Conservation (phyloP, 2,329 filamentous ascomycete genomes). For the Colletotrichum neosansevieriae region DNA sequence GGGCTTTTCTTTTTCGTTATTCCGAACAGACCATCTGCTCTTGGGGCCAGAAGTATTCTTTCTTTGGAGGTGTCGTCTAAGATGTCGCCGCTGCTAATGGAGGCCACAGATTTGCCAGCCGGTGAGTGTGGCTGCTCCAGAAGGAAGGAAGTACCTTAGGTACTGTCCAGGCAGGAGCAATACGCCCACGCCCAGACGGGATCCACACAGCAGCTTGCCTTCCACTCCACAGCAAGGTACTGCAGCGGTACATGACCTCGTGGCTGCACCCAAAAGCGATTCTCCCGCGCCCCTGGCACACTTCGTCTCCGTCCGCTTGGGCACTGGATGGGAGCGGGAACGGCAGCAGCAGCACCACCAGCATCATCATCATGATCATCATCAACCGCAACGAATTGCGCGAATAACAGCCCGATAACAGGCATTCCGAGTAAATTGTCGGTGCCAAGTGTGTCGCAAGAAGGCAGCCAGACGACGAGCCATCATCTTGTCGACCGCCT, state of each 20-base stretch:
- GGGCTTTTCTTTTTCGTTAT: conserved; percentile 33
- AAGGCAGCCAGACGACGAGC: conserved; percentile 3
- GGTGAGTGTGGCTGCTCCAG: conserved; percentile 19
- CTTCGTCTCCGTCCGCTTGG: conserved; percentile 15
- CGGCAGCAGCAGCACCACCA: not conserved
- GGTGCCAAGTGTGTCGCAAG: not conserved
- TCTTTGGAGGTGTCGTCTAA: not conserved
- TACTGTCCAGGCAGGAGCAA: too few relatives aligned
- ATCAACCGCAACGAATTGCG: too few relatives aligned
- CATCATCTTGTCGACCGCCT: conserved; percentile 15
- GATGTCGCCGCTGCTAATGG: not conserved
- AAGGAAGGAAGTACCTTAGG: not conserved
- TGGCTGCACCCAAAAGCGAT: conserved; percentile 33
- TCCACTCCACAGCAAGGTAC: conserved; percentile 18
- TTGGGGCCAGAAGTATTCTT: not conserved
- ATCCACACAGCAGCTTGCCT: conserved; percentile 5
- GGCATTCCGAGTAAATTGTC: not conserved
- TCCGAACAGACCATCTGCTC: conserved; percentile 36
- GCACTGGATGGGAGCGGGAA: not conserved
- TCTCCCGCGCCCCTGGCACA: conserved; percentile 29
- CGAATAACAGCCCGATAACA: not conserved
- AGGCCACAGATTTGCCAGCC: conserved; percentile 14
- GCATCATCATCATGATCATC: too few relatives aligned
- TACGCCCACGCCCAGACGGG: not conserved
- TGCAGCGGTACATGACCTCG: conserved; percentile 37